phyloP scores from a whole-genome alignment of 441 rosid species.

The Daphne laureola region DNA sequence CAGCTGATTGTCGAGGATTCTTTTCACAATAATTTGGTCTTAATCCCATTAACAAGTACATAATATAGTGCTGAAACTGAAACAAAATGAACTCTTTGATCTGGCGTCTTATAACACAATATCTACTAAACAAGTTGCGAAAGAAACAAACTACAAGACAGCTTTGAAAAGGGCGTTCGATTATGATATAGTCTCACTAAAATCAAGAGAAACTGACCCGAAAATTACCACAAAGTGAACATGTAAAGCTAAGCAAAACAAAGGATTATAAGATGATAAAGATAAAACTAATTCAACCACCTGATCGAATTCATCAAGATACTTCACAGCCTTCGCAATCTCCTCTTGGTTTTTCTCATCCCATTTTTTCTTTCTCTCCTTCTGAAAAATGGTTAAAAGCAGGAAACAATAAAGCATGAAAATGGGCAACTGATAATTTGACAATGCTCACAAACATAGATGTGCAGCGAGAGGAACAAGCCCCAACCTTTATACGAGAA shows the following conservation, averaged over 20 bases:
- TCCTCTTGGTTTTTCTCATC: slow-evolving; percentile 85
- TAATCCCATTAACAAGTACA: too few relatives aligned
- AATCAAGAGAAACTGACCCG: background rate
- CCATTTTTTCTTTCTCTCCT: slow-evolving; percentile 84
- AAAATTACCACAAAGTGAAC: background rate
- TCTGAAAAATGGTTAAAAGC: slow-evolving; percentile 30
- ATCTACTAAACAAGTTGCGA: too few relatives aligned
- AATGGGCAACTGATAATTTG: background rate
- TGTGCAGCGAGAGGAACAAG: background rate
- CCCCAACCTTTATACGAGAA: slow-evolving; percentile 76
- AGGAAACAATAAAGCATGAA: slow-evolving; percentile 1
- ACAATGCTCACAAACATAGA: too few relatives aligned
- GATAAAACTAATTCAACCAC: slow-evolving; percentile 27
- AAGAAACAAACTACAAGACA: too few relatives aligned
- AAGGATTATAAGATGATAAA: slow-evolving; percentile 6
- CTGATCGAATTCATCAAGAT: slow-evolving; percentile 76
- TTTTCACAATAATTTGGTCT: too few relatives aligned
- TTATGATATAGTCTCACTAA: too few relatives aligned
- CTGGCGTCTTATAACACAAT: too few relatives aligned
- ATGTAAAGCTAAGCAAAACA: background rate
- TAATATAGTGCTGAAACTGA: too few relatives aligned
- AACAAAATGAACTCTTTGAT: too few relatives aligned
- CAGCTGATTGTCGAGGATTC: too few relatives aligned
- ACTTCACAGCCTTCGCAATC: slow-evolving; percentile 77
- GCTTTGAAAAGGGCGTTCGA: too few relatives aligned